Evolutionary conservation across 192 early-diverging fungal genomes (phyloP), one percentile per base, ranked within the genome.

Genomic region (Glomus cerebriforme): DNA sequence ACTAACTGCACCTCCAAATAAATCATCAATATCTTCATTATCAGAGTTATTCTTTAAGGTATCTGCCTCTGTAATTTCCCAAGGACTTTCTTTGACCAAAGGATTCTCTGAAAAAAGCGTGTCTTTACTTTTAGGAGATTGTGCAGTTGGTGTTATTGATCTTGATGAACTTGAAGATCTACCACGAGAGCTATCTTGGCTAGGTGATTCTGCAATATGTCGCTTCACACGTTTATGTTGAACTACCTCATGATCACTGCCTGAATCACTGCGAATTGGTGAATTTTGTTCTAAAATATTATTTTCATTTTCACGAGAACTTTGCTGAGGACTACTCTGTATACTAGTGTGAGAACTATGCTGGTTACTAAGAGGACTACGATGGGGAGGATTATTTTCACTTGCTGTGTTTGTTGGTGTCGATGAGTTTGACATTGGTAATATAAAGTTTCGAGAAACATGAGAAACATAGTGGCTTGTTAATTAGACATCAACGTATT

Each of bases 1-100:
- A 68, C 34, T 37, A 37, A n/a, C 66, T n/a, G 6, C 66, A 43
- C 66, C 66, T 68, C 66, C 66, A 43, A 68, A 68, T 68, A 68
- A 35, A 68, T 68, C 64, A 17, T 66, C 66, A 10, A 68, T 35
- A 13, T 68, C 66, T 34, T 37, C 32, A 12, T 31, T 32, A 68
- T 22, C 34, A 9, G 22, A 34, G 22, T 68, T 35, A 24, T 68
- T n/a, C 3, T 37, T 35, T 29, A 15, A 32, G 1, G 29, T 37
- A 35, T 35, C 34, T 22, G 17, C 31, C 13, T 35, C 66, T 22
- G 22, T 65, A 17, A 65, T 65, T 31, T 26, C 26, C 31, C 31
- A 31, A 17, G 63, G 63, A 7, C 63, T 65, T 65, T 65, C 27
- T 26, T 54, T 54, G 1, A 22, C 22, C 19, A n/a, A 7, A 1